Evolutionary conservation across 1,284 basidiomycete species (phyloP).

Genomic region (Trichosporon sp.): DNA sequence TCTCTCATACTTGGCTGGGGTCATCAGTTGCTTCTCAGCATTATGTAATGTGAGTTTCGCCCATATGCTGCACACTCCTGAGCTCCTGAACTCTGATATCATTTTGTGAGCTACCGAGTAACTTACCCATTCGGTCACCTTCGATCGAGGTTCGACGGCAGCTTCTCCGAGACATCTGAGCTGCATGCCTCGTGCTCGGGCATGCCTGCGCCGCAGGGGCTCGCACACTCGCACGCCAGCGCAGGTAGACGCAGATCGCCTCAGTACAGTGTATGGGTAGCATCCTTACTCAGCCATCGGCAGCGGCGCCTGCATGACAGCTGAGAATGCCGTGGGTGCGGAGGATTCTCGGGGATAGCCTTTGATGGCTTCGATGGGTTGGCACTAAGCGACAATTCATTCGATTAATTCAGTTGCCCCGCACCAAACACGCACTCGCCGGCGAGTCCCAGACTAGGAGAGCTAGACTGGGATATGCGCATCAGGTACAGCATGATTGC

Average conservation of each 20-base stretch:
- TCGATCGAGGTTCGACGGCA: not conserved
- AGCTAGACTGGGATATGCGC: not conserved
- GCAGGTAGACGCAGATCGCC: not conserved
- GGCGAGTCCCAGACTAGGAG: not conserved
- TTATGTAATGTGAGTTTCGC: too few relatives aligned
- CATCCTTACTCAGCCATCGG: not conserved
- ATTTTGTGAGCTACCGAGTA: not conserved
- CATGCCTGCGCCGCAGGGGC: not conserved
- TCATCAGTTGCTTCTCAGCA: too few relatives aligned
- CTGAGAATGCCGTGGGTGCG: too few relatives aligned
- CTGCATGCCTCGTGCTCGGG: not conserved
- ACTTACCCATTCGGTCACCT: not conserved
- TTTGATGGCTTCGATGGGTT: constrained; percentile 10
- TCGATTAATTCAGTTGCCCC: not conserved
- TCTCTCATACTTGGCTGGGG: too few relatives aligned
- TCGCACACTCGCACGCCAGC: not conserved
- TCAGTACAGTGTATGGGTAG: not conserved
- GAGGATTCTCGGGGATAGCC: too few relatives aligned
- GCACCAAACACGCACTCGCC: not conserved
- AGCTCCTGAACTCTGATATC: not conserved
- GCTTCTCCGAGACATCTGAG: not conserved
- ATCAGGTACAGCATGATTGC: constrained; percentile 4
- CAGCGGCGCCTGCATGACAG: too few relatives aligned
- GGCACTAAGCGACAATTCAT: not conserved
- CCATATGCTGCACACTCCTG: not conserved